Base-by-base conservation (phyloP, 2,329 filamentous ascomycete species). In the Alternaria gansuensis region DNA sequence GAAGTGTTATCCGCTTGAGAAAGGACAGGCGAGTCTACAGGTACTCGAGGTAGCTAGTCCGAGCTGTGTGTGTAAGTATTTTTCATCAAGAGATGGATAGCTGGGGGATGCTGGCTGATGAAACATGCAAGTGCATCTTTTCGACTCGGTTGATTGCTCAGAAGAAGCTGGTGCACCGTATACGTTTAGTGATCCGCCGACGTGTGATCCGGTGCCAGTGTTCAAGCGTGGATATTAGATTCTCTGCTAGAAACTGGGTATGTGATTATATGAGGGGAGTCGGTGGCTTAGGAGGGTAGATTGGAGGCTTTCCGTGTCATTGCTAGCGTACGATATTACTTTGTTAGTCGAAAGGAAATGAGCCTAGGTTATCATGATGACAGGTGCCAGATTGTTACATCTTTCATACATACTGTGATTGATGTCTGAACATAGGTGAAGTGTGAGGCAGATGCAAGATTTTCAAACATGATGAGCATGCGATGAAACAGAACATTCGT, bases 141-240 rank as follows among this genome's bases (percentile, higher is more conserved):
- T 43, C 7, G 40, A 43, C 40, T 43, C 40, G 23, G 40, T 28
- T 14, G 23, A 26, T 28, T 43, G 40, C n/a, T 43, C 23, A 11
- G 40, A 43, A 28, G 40, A 2, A 13, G 23, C 13, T 8, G 40
- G 40, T 28, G 40, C 40, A 23, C 40, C 40, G 13, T 43, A 43
- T 43, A 14, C 26, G 40, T 24, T 43, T 26, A 43, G 13, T 7
- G 40, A 43, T 13, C 40, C 40, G 11, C 40, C 40, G 13, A 43
- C 40, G 17, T 43, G 40, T 28, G 40, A 43, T 43, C 23, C 40
- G 24, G 40, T 43, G 23, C 40, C 40, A 13, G 40, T 43, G 7
- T 43, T 43, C 5, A 43, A 43, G 40, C 26, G 40, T 23, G 40
- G 40, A 8, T 43, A 43, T 26, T 28, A 43, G 13, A 43, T 43